These are phyloP conservation scores for Piloderma croceum DNA, from an alignment of 768 basidiomycete species.

Conservation along the genomic window DNA sequence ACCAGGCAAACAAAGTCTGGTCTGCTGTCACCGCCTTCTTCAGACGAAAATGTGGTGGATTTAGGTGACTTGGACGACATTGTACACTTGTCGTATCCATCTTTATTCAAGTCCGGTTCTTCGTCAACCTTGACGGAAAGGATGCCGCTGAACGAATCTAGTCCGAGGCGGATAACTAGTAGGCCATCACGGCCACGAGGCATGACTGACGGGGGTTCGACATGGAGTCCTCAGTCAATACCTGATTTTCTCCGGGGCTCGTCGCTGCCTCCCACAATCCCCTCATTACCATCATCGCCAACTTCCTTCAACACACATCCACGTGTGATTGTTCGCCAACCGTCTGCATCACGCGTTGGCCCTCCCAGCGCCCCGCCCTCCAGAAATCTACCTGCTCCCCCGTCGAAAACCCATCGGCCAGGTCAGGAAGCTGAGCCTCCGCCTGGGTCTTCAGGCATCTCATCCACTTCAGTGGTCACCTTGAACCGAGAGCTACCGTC, in stretches of 20 bases:
- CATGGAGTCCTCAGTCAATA: conserved; percentile 20
- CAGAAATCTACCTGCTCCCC: conserved; percentile 39
- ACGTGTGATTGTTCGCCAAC: conserved; percentile 37
- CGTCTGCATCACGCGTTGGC: conserved; percentile 37
- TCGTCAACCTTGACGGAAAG: conserved; percentile 28
- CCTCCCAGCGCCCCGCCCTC: conserved; percentile 48
- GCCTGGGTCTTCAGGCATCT: too few species aligned
- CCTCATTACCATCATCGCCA: conserved; percentile 13
- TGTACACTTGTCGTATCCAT: too few species aligned
- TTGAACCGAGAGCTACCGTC: too few species aligned
- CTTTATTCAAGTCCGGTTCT: conserved; percentile 22
- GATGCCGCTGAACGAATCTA: conserved; percentile 31
- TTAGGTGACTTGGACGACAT: too few species aligned
- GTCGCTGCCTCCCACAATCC: background rate
- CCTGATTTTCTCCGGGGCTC: background rate
- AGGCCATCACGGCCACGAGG: conserved; percentile 43
- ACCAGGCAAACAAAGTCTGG: too few species aligned
- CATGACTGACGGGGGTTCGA: conserved; percentile 38
- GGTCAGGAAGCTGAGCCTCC: conserved; percentile 8
- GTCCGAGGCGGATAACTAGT: conserved; percentile 26
- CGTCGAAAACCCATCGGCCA: conserved; percentile 13
- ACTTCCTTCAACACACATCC: conserved; percentile 19
- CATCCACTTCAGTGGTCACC: too few species aligned
- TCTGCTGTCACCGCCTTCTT: too few species aligned
- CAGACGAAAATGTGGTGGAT: too few species aligned